Conservation (phyloP, 2,329 filamentous ascomycete species). For the Penicillium sp. region DNA sequence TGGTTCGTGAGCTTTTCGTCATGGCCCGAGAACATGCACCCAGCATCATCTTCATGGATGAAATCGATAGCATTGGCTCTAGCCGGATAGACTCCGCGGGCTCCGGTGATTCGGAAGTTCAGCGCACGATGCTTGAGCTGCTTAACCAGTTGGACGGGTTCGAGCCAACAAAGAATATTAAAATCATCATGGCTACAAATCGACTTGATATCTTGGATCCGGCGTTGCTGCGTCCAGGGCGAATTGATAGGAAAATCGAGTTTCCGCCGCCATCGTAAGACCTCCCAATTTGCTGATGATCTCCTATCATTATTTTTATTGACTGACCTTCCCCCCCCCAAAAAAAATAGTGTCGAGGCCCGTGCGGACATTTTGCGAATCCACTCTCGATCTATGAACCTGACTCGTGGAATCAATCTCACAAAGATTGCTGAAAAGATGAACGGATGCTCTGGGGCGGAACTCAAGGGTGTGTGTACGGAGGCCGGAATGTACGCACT, state of each 20-base stretch:
- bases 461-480: slow-evolving; percentile 98
- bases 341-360: slow-evolving; percentile 71
- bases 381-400: slow-evolving; percentile 97
- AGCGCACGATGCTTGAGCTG: slow-evolving; percentile 97
- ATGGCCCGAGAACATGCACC: slow-evolving; percentile 98
- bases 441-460: slow-evolving; percentile 97
- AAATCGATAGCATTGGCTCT: slow-evolving; percentile 98
- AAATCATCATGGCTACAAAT: slow-evolving; percentile 99
- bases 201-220: slow-evolving; percentile 96
- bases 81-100: slow-evolving; percentile 95
- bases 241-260: slow-evolving; percentile 98
- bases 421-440: slow-evolving; percentile 99
- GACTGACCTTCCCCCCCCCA: slow-evolving; percentile 26
- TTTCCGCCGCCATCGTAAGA: slow-evolving; percentile 86
- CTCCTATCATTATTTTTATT: slow-evolving; percentile 2
- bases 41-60: slow-evolving; percentile 99
- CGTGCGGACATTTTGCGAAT: slow-evolving; percentile 97
- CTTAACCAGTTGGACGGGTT: slow-evolving; percentile 98
- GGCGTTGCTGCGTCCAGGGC: slow-evolving; percentile 89
- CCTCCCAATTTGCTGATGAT: slow-evolving; percentile 5
- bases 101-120: slow-evolving; percentile 95
- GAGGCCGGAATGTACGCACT: slow-evolving; percentile 98
- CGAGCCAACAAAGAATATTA: slow-evolving; percentile 99
- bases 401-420: slow-evolving; percentile 95
- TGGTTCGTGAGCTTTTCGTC: slow-evolving; percentile 98